Evolutionary conservation across 1,284 basidiomycete genomes (phyloP).

Genomic region (Ganoderma boninense): DNA sequence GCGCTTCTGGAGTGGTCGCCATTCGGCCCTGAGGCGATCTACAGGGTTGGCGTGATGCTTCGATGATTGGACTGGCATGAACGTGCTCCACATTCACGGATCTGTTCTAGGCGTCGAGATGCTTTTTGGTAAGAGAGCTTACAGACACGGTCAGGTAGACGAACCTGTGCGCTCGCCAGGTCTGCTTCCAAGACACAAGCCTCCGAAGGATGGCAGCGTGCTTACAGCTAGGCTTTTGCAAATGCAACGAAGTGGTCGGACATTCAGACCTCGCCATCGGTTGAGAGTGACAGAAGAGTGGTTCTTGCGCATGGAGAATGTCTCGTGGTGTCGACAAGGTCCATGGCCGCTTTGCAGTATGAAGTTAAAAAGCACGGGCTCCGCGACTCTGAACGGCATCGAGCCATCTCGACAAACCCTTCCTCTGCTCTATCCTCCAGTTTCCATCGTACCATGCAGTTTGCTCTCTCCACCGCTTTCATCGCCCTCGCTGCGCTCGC

Average conservation of each 20-base stretch:
- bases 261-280: no score
- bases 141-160: background rate
- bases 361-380: background rate
- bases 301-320: background rate
- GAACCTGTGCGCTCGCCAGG: background rate
- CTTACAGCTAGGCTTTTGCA: background rate
- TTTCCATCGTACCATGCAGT: conserved; percentile 38
- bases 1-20: background rate
- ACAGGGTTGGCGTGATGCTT: no score
- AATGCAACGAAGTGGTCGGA: no score
- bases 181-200: background rate
- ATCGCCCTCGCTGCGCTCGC: conserved; percentile 37
- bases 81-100: no score
- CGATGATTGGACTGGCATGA: no score
- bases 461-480: conserved; percentile 40
- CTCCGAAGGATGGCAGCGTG: background rate
- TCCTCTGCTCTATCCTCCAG: background rate
- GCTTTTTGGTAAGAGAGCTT: background rate
- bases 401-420: background rate
- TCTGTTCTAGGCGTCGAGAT: no score
- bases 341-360: no score
- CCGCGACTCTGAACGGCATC: background rate
- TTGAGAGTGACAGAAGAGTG: background rate
- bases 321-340: background rate
- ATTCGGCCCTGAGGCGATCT: background rate